Base-by-base conservation (phyloP, 2,329 filamentous ascomycete genomes). In the Penicillium palitans region DNA sequence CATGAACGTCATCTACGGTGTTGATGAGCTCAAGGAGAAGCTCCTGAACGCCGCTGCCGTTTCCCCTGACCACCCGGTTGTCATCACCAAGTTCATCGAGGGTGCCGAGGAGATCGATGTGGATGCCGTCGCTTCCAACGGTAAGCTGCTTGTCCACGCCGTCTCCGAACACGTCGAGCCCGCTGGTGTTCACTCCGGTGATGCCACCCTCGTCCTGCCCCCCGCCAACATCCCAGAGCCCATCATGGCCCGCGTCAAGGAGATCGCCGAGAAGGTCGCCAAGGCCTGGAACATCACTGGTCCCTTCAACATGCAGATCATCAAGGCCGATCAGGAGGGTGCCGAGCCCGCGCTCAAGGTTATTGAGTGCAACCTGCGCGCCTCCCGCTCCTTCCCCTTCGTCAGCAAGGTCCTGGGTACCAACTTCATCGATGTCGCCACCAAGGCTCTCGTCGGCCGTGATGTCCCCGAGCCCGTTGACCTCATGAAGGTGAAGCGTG, bases 241-340 rank as follows among this genome's bases (percentile, higher is more conserved):
- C 58, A 90, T 89, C 65, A 90, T 96, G 84, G 86, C 85, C 65
- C 91, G 95, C 61, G 86, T 96, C 72, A 98, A 97, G 86, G 91
- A 91, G 68, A 98, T 99, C 68, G 93, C 95, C 17, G 79, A 93
- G 77, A 98, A 96, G 85, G 93, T 99, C 52, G 95, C 95, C 66
- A 90, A 95, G 79, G 95, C 95, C 48, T 97, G 93, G 91, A 92
- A 85, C 72, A 98, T 98, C 76, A 98, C 92, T 21, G 95, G 95
- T 55, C 95, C 95, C 59, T 99, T 98, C 87, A 99, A 99, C 84
- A 98, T 99, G 93, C 95, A 99, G 75, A 96, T 99, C 78, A 98
- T 99, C 84, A 96, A 96, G 81, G 91, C 90, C 37, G 83, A 90
- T 13, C 82, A 89, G 33, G 87, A 90, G 59, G 90, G 90, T 58